Evolutionary conservation across 441 rosid genomes (phyloP).

Genomic region (Populus hybrid): DNA sequence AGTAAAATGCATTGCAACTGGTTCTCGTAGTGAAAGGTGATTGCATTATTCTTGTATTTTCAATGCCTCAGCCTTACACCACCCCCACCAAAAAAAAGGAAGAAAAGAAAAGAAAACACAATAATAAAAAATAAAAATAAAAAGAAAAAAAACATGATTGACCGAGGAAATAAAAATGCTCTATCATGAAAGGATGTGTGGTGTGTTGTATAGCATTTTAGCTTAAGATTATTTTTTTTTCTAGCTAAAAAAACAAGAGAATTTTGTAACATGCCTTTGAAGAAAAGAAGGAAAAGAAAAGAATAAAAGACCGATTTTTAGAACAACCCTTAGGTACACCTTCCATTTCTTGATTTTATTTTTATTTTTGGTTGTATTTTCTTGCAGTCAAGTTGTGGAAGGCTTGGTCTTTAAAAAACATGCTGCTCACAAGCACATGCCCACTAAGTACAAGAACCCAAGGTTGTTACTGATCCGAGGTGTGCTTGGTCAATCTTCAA

Average conservation of each 20-base stretch:
- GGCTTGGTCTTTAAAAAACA: conserved; percentile 94
- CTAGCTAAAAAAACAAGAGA: not conserved
- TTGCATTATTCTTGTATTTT: not conserved
- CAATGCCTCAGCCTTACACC: not conserved
- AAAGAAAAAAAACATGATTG: not conserved
- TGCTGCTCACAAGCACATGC: conserved; percentile 99
- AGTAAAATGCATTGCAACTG: conserved; percentile 94
- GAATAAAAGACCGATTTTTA: too few relatives aligned
- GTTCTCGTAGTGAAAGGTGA: conserved; percentile 71
- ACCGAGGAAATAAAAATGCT: not conserved
- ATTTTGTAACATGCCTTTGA: not conserved
- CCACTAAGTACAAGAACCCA: conserved; percentile 71
- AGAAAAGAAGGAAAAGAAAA: too few relatives aligned
- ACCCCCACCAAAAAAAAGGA: not conserved
- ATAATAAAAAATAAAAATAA: too few relatives aligned
- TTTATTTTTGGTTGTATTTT: not conserved
- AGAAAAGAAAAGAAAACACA: too few relatives aligned
- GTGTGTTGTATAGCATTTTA: not conserved
- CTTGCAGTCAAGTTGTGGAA: conserved; percentile 75
- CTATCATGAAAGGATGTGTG: not conserved
- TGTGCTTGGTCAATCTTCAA: conserved; percentile 67
- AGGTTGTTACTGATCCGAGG: conserved; percentile 73
- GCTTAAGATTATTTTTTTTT: not conserved
- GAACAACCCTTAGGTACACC: too few relatives aligned
- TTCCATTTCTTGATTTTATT: not conserved